These are phyloP conservation scores for Xylariaceae sp. DNA, from an alignment of 2,329 filamentous ascomycete species.

Conservation along the genomic window DNA sequence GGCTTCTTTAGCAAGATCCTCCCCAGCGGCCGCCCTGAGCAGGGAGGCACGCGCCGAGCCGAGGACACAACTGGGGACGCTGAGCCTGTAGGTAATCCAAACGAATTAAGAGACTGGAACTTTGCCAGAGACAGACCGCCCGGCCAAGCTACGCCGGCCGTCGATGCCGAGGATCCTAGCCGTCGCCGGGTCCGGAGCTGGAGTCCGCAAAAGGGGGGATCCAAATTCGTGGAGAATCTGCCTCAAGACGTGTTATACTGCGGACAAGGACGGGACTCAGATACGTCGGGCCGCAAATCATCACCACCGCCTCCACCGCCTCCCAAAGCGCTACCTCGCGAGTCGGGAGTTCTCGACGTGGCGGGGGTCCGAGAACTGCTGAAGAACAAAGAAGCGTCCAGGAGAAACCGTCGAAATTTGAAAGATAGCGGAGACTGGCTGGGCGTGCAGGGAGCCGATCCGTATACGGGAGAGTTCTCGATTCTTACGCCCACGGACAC, in stretches of 20 bases:
- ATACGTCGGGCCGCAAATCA: not conserved
- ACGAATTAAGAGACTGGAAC: constrained; percentile 35
- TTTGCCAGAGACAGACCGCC: constrained; percentile 27
- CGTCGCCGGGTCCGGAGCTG: constrained; percentile 17
- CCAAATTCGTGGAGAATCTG: constrained; percentile 17
- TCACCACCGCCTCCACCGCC: not conserved
- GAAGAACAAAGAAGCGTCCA: constrained; percentile 36
- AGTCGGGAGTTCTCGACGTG: constrained; percentile 16
- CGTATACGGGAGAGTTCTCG: constrained; percentile 56
- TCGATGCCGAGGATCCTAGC: constrained; percentile 1
- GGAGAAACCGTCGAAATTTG: constrained; percentile 48
- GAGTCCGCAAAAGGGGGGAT: constrained; percentile 21
- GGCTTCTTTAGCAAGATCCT: constrained; percentile 50
- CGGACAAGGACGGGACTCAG: constrained; percentile 4
- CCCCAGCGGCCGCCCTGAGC: constrained; percentile 53
- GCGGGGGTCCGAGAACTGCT: constrained; percentile 25
- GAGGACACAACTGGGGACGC: constrained; percentile 21
- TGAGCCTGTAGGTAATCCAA: constrained; percentile 28
- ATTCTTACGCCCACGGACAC: constrained; percentile 50
- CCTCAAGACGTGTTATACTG: constrained; percentile 4
- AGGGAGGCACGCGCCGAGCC: constrained; percentile 50
- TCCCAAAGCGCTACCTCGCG: constrained; percentile 1
- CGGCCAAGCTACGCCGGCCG: not conserved
- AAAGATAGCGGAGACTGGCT: constrained; percentile 61
- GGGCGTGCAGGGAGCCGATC: constrained; percentile 61